phyloP scores from a whole-genome alignment of 2,329 filamentous ascomycete genomes.

The Colletotrichum tropicicola region DNA sequence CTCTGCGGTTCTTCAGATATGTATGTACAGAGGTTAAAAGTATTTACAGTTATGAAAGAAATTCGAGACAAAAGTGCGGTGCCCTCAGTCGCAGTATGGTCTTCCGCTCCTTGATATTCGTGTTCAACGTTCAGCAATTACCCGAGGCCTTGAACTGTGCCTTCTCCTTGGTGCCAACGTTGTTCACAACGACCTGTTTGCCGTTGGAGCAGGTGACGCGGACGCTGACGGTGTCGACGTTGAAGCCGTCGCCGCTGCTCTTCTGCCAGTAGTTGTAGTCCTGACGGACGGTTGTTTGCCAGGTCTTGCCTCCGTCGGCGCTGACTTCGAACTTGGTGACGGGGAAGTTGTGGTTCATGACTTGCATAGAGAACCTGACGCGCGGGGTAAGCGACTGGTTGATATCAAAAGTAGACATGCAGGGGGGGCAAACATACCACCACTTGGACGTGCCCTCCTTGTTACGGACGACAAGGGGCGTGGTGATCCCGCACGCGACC shows the following conservation, averaged over 20 bases:
- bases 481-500: conserved; percentile 59
- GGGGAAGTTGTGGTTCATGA: conserved; percentile 68
- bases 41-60: too few relatives aligned
- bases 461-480: conserved; percentile 59
- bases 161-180: conserved; percentile 24
- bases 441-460: conserved; percentile 56
- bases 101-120: too few relatives aligned
- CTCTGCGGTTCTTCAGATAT: too few relatives aligned
- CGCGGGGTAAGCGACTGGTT: conserved; percentile 48
- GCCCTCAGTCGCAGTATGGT: too few relatives aligned
- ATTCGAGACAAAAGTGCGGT: too few relatives aligned
- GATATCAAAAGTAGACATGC: neutral
- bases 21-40: too few relatives aligned
- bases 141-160: conserved; percentile 19
- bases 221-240: conserved; percentile 30
- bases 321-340: conserved; percentile 67
- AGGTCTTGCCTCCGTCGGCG: conserved; percentile 65
- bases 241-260: conserved; percentile 32
- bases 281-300: conserved; percentile 61
- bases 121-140: conserved; percentile 14
- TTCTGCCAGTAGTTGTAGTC: conserved; percentile 48
- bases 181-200: conserved; percentile 31
- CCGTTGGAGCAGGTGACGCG: conserved; percentile 34
- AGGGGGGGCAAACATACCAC: neutral
- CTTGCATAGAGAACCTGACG: conserved; percentile 54